Percentiles rank a stretch among this genome's conserved stretches.
These are phyloP conservation scores for Naganishia friedmannii DNA, from an alignment of 768 basidiomycete genomes.

Conservation along the genomic window DNA sequence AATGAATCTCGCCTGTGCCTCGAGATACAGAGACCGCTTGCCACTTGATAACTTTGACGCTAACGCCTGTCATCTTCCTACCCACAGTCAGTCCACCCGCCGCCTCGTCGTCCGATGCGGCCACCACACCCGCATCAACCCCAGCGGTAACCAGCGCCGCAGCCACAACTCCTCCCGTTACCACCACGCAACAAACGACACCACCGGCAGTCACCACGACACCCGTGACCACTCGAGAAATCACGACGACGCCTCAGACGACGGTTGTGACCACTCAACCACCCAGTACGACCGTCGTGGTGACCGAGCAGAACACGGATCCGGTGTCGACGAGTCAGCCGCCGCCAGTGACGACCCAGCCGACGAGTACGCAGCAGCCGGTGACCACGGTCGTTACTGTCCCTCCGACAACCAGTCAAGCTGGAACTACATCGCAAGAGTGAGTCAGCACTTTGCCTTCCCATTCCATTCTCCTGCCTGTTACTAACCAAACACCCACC, in stretches of 20 bases:
- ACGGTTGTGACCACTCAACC: neutral
- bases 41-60: neutral
- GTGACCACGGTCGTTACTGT: neutral
- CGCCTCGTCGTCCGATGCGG: constrained; percentile 7
- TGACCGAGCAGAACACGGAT: constrained; percentile 5
- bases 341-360: neutral
- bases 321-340: constrained; percentile 10
- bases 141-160: constrained; percentile 8
- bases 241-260: constrained; percentile 18
- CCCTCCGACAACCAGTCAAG: neutral
- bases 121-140: constrained; percentile 11
- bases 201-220: constrained; percentile 18
- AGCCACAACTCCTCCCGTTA: neutral
- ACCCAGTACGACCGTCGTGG: constrained; percentile 16
- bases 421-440: neutral
- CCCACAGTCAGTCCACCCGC: neutral
- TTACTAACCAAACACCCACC: too few species aligned
- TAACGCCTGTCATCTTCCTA: neutral
- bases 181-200: constrained; percentile 8
- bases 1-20: too few species aligned
- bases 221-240: constrained; percentile 22
- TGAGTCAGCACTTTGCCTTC: neutral
- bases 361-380: neutral
- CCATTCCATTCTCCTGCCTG: neutral
- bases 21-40: too few species aligned